A percentile compares a stretch with the other conserved stretches of the same genome.
Evolutionary conservation across 2,329 filamentous ascomycete species (phyloP).

Genomic region (Aspergillus ibericus): DNA sequence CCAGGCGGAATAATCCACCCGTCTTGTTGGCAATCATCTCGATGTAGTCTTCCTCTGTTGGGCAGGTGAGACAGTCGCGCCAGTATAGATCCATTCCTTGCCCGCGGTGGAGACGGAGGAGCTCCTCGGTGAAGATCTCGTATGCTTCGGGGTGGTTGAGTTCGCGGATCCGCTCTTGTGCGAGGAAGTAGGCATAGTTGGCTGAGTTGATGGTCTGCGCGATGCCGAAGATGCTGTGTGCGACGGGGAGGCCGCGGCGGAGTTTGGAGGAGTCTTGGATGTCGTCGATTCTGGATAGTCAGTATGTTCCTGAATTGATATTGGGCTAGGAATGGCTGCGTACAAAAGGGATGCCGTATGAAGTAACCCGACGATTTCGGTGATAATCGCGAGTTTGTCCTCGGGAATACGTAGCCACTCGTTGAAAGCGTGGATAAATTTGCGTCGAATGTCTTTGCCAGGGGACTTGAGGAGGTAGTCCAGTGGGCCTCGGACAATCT

Average conservation of each 20-base stretch:
- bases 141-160: constrained; percentile 32
- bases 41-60: constrained; percentile 43
- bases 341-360: constrained; percentile 47
- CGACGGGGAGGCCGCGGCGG: constrained; percentile 48
- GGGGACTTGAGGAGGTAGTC: constrained; percentile 18
- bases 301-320: not conserved
- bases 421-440: constrained; percentile 47
- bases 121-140: constrained; percentile 39
- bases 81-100: constrained; percentile 47
- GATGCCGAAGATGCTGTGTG: constrained; percentile 50
- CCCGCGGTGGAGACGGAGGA: constrained; percentile 41
- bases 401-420: constrained; percentile 45
- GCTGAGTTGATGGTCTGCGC: constrained; percentile 52
- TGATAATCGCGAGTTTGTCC: constrained; percentile 41
- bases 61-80: constrained; percentile 38
- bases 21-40: constrained; percentile 47
- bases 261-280: constrained; percentile 50
- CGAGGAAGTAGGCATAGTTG: constrained; percentile 45
- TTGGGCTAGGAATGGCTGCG: constrained; percentile 8
- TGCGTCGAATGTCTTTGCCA: constrained; percentile 45
- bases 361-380: constrained; percentile 42
- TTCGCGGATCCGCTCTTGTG: constrained; percentile 32
- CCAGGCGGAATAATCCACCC: constrained; percentile 42
- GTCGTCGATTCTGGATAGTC: constrained; percentile 45
- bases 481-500: not conserved